These are phyloP conservation scores for Hippophae tibetana DNA, from an alignment of 306 rosid species.

Conservation along the genomic window DNA sequence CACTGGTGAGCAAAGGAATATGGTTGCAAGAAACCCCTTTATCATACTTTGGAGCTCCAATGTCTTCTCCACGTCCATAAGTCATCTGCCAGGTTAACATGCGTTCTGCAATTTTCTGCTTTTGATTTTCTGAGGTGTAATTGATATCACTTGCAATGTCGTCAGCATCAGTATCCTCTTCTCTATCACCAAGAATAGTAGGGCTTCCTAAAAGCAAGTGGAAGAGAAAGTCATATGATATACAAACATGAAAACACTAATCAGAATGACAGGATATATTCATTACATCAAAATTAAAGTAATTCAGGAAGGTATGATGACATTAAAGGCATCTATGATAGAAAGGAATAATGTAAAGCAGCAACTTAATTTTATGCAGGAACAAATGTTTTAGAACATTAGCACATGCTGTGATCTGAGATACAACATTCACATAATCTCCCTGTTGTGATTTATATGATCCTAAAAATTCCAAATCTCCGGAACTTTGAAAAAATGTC, in stretches of 20 bases:
- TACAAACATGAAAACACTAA: neutral
- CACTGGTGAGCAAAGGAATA: constrained; percentile 46
- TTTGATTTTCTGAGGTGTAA: constrained; percentile 63
- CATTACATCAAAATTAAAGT: neutral
- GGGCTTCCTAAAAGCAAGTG: constrained; percentile 67
- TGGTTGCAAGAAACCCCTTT: constrained; percentile 77
- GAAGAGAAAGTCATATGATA: neutral
- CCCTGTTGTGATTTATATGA: neutral
- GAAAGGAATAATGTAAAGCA: neutral
- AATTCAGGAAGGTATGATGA: neutral
- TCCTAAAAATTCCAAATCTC: neutral
- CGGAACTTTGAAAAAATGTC: neutral
- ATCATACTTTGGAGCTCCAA: constrained; percentile 51
- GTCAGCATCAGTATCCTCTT: constrained; percentile 50
- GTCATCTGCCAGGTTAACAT: constrained; percentile 86
- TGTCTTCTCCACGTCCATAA: constrained; percentile 57
- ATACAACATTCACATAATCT: neutral
- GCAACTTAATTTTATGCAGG: neutral
- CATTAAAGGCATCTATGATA: neutral
- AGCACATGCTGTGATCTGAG: neutral
- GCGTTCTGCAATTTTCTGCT: constrained; percentile 81
- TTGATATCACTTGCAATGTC: constrained; percentile 57
- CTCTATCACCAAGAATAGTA: constrained; percentile 71
- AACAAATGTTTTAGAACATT: neutral
- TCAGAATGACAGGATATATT: neutral